Percentiles rank a stretch among this genome's conserved stretches.
These are phyloP conservation scores for Coccomyxa subellipsoidea DNA, from an alignment of 163 green algal genomes.

Conservation along the genomic window DNA sequence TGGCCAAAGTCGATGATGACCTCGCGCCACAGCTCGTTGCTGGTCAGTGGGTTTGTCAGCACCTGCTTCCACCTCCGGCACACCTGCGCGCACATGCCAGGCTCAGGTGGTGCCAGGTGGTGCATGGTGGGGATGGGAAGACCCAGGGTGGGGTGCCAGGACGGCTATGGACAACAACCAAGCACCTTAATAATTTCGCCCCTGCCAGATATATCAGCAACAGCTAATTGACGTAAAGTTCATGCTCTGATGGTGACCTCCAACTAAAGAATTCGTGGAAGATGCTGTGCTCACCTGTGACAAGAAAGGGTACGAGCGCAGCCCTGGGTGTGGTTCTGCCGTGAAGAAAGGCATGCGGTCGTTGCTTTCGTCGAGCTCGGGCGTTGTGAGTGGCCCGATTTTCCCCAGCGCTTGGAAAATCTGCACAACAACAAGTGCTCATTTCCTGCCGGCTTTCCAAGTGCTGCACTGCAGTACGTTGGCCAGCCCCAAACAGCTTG, in stretches of 20 bases:
- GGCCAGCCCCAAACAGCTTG: background rate
- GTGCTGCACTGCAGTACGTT: background rate
- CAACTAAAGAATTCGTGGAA: background rate
- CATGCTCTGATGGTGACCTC: background rate
- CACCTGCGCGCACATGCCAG: slow-evolving; percentile 28
- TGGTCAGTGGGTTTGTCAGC: slow-evolving; percentile 31
- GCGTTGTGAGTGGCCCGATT: slow-evolving; percentile 22
- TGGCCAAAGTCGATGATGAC: slow-evolving; percentile 59
- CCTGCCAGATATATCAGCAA: too few species aligned
- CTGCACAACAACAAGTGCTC: slow-evolving; percentile 20
- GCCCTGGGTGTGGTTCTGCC: slow-evolving; percentile 43
- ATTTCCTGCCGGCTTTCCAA: background rate
- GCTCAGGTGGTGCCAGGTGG: background rate
- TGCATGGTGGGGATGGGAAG: slow-evolving; percentile 3
- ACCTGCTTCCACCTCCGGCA: slow-evolving; percentile 47
- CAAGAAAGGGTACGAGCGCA: slow-evolving; percentile 63
- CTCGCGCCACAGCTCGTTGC: slow-evolving; percentile 37
- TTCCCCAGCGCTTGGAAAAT: slow-evolving; percentile 45
- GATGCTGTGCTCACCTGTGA: slow-evolving; percentile 30
- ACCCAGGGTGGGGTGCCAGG: too few species aligned
- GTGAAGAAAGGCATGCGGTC: slow-evolving; percentile 29
- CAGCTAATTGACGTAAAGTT: background rate
- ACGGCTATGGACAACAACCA: too few species aligned
- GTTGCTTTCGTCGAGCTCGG: slow-evolving; percentile 32
- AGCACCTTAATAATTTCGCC: too few species aligned